These are phyloP conservation scores for Colletotrichum simmondsii DNA, from an alignment of 2,329 filamentous ascomycete genomes.

Conservation along the genomic window DNA sequence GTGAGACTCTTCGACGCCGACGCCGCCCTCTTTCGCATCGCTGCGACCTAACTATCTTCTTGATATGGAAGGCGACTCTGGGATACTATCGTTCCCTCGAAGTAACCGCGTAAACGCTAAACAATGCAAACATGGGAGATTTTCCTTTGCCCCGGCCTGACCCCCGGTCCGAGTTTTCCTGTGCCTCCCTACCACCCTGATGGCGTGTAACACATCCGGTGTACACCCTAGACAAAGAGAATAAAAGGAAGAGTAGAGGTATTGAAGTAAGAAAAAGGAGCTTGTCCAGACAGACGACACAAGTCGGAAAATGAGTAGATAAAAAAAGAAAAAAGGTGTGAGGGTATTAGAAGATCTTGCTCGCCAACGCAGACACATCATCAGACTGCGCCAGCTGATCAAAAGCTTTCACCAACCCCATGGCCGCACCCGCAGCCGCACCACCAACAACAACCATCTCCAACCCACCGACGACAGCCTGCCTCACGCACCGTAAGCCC, in stretches of 20 bases:
- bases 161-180: not conserved
- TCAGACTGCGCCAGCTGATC: conserved; percentile 30
- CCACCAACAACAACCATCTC: conserved; percentile 54
- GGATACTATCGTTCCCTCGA: not conserved
- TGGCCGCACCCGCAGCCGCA: conserved; percentile 49
- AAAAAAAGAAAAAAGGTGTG: not conserved
- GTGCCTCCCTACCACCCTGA: not conserved
- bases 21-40: not conserved
- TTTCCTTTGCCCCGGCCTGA: not conserved
- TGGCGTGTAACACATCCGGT: not conserved
- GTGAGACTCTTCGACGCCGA: not conserved
- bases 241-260: not conserved
- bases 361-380: conserved; percentile 22
- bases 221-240: not conserved
- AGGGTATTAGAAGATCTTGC: conserved; percentile 14
- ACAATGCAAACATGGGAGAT: conserved; percentile 17
- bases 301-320: not conserved
- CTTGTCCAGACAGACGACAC: not conserved
- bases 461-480: conserved; percentile 43
- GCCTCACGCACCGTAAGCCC: conserved; percentile 31
- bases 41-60: not conserved
- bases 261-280: not conserved
- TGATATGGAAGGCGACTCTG: not conserved
- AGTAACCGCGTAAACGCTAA: conserved; percentile 4
- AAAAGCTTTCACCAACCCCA: conserved; percentile 48